phyloP scores from a whole-genome alignment of 148 eudicot species.

The Rhododendron vialii region DNA sequence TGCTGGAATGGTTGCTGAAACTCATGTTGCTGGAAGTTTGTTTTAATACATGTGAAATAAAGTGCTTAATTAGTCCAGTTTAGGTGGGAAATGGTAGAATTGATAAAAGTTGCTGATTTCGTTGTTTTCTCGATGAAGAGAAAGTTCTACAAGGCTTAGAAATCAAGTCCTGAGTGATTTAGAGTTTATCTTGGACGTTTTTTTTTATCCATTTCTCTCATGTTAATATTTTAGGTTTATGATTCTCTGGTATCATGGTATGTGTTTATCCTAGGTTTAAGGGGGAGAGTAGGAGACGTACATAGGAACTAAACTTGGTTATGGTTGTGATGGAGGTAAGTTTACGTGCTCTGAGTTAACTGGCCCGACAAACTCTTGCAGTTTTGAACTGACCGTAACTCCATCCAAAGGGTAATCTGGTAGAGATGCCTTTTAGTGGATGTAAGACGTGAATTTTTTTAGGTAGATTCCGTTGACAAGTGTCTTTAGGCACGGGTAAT shows the following conservation, averaged over 20 bases:
- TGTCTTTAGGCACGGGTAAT: not conserved
- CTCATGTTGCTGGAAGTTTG: not conserved
- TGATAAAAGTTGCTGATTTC: not conserved
- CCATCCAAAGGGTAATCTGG: not conserved
- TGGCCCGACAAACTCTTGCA: not conserved
- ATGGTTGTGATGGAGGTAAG: not conserved
- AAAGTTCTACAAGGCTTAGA: not conserved
- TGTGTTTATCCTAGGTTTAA: not conserved
- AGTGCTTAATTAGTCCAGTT: not conserved
- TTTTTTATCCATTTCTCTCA: not conserved
- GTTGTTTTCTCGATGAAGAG: not conserved
- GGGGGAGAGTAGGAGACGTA: not conserved
- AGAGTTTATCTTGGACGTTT: not conserved
- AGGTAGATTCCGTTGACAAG: not conserved
- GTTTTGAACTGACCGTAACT: not conserved
- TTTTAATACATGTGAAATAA: not conserved
- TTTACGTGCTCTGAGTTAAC: not conserved
- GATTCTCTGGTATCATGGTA: not conserved
- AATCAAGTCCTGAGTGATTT: not conserved
- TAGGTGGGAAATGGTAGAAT: not conserved
- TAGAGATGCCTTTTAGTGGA: not conserved
- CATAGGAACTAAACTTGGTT: not conserved
- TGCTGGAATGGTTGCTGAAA: not conserved
- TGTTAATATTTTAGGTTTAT: not conserved
- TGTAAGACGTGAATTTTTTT: not conserved